Conservation (phyloP, 192 early-diverging fungal genomes). For the Rhizophagus prolifer region DNA sequence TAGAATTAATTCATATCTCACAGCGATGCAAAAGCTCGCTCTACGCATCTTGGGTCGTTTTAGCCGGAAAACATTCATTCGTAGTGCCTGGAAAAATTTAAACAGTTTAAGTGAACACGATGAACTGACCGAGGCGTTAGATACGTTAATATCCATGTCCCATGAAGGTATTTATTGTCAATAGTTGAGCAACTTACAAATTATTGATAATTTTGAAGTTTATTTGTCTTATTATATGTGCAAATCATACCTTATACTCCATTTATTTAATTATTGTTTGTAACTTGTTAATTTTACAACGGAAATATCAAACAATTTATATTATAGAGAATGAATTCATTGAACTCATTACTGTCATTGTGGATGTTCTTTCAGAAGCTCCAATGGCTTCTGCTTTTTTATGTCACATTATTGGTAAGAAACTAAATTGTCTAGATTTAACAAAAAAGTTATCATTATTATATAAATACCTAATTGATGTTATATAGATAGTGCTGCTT, state of each 20-base stretch:
- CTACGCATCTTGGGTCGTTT: slow-evolving; percentile 23
- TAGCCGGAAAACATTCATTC: slow-evolving; percentile 30
- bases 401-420: slow-evolving; percentile 50
- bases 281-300: too few species aligned
- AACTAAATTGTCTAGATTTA: background rate
- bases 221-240: background rate
- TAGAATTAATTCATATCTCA: background rate
- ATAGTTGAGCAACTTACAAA: background rate
- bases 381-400: slow-evolving; percentile 53
- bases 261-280: background rate
- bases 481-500: slow-evolving; percentile 44
- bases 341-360: slow-evolving; percentile 46
- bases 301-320: background rate
- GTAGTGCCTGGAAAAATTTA: slow-evolving; percentile 47
- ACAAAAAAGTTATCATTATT: background rate
- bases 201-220: background rate
- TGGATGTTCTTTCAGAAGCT: slow-evolving; percentile 41
- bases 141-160: slow-evolving; percentile 42
- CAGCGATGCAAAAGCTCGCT: slow-evolving; percentile 13
- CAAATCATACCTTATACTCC: background rate
- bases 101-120: slow-evolving; percentile 45
- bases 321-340: slow-evolving; percentile 36
- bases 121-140: slow-evolving; percentile 45
- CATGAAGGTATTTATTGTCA: slow-evolving; percentile 31
- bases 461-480: background rate